Base-by-base conservation (phyloP, 306 rosid species). In the Castanea mollissima region DNA sequence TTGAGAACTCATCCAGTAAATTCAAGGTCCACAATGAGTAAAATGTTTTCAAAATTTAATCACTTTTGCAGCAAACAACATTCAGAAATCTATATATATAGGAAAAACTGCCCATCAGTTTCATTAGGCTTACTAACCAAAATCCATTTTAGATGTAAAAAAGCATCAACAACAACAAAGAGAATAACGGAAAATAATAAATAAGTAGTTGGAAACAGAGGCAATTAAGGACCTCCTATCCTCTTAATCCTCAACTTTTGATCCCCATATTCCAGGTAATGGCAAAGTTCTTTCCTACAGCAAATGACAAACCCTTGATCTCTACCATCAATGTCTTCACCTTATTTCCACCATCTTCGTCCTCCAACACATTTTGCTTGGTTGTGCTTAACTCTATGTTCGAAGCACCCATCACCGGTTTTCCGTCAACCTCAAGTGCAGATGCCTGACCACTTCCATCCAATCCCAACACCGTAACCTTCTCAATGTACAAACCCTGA, bases 211-310 rank as follows among this genome's bases (percentile, higher is more conserved):
- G 72, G 18, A 67, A 29, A 34, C 46, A 19, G 25, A 34, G 49
- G 21, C 5, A 67, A 16, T 15, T 41, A 41, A 8, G 46, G 57
- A 23, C 19, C 62, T 58, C 27, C 20, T 5, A 31, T 19, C 63
- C 51, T 72, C 79, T 49, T 31, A 58, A 63, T 44, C 11, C 68
- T 80, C 34, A 89, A 72, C 58, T 74, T 63, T 77, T 82, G 78
- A 81, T 12, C 80, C 87, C 93, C 97, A 95, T 90, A 75, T 90
- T 93, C 98, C 98, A 95, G n/a, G 87, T 82, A 79, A 95, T 1
- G 5, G 85, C 97, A 78, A 95, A 95, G 87, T 88, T 95, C 70
- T 90, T 90, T 14, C 98, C 99, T 3, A 95, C 87, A 5, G 89
- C 85, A 60, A 95, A 76, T n/a, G 87, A 78, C 90, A 91, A 83